Percentiles rank a stretch among this genome's conserved stretches.
Conservation (phyloP, 2,329 filamentous ascomycete species). For the Stachybotrys echinatus region DNA sequence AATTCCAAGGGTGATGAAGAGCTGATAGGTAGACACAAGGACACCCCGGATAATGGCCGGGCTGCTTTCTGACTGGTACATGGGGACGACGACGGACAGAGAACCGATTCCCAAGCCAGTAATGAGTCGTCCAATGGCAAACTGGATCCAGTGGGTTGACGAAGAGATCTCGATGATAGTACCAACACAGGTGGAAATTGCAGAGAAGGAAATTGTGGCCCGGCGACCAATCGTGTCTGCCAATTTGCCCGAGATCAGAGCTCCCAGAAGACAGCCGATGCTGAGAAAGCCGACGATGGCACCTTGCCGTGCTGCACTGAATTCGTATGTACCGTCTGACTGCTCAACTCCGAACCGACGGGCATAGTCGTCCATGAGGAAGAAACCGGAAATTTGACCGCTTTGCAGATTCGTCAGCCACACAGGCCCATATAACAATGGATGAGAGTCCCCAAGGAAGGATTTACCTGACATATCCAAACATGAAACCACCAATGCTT, state of each 20-base stretch:
- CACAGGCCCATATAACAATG: neutral
- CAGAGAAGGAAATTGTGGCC: conserved; percentile 55
- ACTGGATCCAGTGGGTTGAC: conserved; percentile 52
- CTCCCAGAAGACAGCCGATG: conserved; percentile 54
- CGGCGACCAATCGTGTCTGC: conserved; percentile 58
- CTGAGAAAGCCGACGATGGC: conserved; percentile 57
- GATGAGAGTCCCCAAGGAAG: neutral
- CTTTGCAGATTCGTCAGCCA: conserved; percentile 20
- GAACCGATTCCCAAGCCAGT: conserved; percentile 62
- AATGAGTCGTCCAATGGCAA: conserved; percentile 60
- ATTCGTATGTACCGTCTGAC: conserved; percentile 34
- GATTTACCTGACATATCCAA: conserved; percentile 49
- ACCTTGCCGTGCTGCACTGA: conserved; percentile 55
- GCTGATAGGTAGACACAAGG: conserved; percentile 60
- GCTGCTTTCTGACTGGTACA: conserved; percentile 65
- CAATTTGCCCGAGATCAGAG: conserved; percentile 52
- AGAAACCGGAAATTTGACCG: conserved; percentile 58
- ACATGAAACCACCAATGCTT: conserved; percentile 53
- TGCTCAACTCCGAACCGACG: conserved; percentile 44
- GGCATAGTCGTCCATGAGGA: conserved; percentile 53
- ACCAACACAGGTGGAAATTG: conserved; percentile 58
- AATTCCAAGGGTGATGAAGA: conserved; percentile 66
- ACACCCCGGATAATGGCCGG: conserved; percentile 60
- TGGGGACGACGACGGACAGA: conserved; percentile 58
- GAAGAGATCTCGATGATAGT: conserved; percentile 60